These are phyloP conservation scores for Boletus smithii DNA, from an alignment of 1,284 basidiomycete species.

Conservation along the genomic window DNA sequence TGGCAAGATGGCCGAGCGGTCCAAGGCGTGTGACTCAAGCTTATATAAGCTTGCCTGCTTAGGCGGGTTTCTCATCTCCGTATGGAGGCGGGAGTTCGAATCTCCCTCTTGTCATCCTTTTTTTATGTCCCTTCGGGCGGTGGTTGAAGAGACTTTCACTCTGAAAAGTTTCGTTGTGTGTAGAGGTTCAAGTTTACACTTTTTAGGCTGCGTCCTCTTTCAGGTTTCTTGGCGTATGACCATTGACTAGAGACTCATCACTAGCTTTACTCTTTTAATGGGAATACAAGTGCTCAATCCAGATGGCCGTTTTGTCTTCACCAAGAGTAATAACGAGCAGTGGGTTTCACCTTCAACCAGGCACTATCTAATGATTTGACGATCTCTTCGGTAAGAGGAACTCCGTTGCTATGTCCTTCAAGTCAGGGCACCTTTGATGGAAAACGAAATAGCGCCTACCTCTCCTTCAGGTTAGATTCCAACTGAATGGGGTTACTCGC, in stretches of 20 bases:
- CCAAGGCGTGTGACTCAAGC: conserved; percentile 34
- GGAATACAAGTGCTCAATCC: not conserved
- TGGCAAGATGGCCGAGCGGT: conserved; percentile 34
- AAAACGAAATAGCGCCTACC: not conserved
- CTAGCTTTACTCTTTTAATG: not conserved
- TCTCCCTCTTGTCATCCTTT: conserved; percentile 32
- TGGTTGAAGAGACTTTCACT: too few species aligned
- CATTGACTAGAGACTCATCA: too few species aligned
- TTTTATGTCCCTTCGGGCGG: too few species aligned
- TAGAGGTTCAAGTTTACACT: too few species aligned
- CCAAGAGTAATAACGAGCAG: conserved; percentile 6
- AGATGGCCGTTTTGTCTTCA: not conserved
- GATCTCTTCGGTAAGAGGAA: conserved; percentile 48
- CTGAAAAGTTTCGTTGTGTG: too few species aligned
- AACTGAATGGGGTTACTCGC: conserved; percentile 35
- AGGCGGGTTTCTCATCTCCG: conserved; percentile 31
- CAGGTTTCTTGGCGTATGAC: too few species aligned
- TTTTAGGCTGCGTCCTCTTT: too few species aligned
- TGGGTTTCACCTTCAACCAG: conserved; percentile 15
- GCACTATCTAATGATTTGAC: conserved; percentile 43
- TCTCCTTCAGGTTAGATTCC: conserved; percentile 24
- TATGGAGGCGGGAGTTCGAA: conserved; percentile 35
- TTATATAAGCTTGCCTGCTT: conserved; percentile 26
- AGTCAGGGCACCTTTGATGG: not conserved
- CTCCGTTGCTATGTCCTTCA: conserved; percentile 37